A percentile compares a stretch with the other conserved stretches of the same genome.
Conservation (phyloP, 345 rosid genomes). For the Syzygium oleosum region DNA sequence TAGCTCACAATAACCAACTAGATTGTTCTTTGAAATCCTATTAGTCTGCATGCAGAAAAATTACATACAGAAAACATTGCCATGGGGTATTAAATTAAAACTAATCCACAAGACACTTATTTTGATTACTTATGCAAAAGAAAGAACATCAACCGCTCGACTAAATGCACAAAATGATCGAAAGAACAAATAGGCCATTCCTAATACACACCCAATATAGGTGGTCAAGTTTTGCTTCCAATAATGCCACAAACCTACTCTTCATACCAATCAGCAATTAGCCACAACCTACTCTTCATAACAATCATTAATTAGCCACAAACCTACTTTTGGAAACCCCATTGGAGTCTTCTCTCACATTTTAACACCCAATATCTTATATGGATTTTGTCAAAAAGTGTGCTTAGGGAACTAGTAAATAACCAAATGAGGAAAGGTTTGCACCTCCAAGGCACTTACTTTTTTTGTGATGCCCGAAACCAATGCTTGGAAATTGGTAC, state of each 20-base stretch:
- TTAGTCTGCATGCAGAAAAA: constrained; percentile 54
- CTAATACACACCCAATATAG: not conserved
- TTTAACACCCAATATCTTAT: not conserved
- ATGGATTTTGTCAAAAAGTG: not conserved
- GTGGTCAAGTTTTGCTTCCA: not conserved
- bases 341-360: not conserved
- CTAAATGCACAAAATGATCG: not conserved
- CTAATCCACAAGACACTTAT: not conserved
- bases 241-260: not conserved
- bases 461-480: not conserved
- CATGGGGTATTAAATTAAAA: not conserved
- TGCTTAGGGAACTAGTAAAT: not conserved
- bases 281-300: not conserved
- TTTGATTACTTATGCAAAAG: not conserved
- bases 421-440: not conserved
- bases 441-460: not conserved
- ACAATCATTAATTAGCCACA: not conserved
- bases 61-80: not conserved
- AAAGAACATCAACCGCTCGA: not conserved
- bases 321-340: not conserved
- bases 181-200: not conserved
- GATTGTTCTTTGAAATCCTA: constrained; percentile 57
- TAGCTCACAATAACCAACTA: constrained; percentile 78
- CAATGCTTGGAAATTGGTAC: not conserved
- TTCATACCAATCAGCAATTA: not conserved